A percentile compares a stretch with the other conserved stretches of the same genome.
phyloP scores from a whole-genome alignment of 192 early-diverging fungal genomes.

The Dispira simplex region DNA sequence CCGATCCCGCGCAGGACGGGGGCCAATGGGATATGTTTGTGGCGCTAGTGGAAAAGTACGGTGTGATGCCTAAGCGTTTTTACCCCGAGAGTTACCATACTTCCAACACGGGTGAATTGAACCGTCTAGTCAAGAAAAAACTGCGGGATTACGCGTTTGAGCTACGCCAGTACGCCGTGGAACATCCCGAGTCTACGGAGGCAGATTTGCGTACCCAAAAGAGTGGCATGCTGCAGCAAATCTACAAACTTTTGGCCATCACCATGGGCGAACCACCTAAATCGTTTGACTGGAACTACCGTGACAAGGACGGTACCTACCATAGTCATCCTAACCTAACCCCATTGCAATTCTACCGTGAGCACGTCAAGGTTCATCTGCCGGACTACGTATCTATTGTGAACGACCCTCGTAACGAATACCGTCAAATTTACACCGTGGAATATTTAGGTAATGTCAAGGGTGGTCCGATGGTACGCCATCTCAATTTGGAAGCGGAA shows the following conservation, averaged over 20 bases:
- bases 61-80: constrained; percentile 46
- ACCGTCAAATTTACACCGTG: constrained; percentile 46
- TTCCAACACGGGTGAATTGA: constrained; percentile 38
- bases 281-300: constrained; percentile 45
- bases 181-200: constrained; percentile 19
- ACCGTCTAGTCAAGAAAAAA: constrained; percentile 42
- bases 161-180: constrained; percentile 31
- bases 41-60: constrained; percentile 58
- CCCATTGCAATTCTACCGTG: constrained; percentile 42
- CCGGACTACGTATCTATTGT: constrained; percentile 45
- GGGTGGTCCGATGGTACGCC: constrained; percentile 45
- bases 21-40: constrained; percentile 74
- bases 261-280: constrained; percentile 55
- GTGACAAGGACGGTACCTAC: constrained; percentile 57
- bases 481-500: constrained; percentile 41
- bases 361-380: constrained; percentile 41
- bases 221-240: constrained; percentile 39
- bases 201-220: constrained; percentile 34
- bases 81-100: constrained; percentile 53
- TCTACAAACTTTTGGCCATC: constrained; percentile 53
- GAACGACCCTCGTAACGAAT: constrained; percentile 57
- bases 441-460: constrained; percentile 56
- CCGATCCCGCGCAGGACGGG: constrained; percentile 48
- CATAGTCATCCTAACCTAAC: constrained; percentile 33
- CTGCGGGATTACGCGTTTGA: constrained; percentile 50